Percentiles rank a stretch among this genome's conserved stretches.
Conservation (phyloP, 495 filamentous ascomycete species). For the Podospora fimiseda region DNA sequence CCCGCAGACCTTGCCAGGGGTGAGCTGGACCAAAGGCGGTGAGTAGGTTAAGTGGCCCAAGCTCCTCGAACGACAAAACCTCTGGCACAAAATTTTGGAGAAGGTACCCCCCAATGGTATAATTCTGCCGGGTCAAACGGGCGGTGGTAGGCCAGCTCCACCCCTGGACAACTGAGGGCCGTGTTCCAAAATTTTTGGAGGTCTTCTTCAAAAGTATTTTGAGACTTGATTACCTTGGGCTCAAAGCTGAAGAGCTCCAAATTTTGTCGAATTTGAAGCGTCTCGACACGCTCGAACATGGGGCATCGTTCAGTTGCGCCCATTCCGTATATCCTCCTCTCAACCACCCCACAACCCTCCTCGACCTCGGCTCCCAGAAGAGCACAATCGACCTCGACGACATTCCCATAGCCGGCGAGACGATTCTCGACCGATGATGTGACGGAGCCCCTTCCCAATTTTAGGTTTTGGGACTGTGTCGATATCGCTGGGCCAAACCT, state of each 20-base stretch:
- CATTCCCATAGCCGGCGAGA: neutral
- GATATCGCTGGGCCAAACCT: neutral
- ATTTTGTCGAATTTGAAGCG: neutral
- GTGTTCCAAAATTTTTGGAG: neutral
- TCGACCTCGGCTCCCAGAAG: neutral
- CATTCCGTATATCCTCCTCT: neutral
- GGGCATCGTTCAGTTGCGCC: neutral
- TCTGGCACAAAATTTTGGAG: neutral
- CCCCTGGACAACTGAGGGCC: no score
- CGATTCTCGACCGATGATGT: constrained; percentile 9
- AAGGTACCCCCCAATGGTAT: no score
- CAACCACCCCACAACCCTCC: neutral
- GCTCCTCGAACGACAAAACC: no score
- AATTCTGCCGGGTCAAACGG: neutral
- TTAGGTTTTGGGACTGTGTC: constrained; percentile 6
- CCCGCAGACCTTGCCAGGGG: neutral
- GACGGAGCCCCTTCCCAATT: neutral
- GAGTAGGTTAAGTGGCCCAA: no score
- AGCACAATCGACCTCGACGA: neutral
- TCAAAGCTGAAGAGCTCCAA: no score
- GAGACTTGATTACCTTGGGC: no score
- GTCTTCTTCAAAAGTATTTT: neutral
- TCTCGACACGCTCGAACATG: neutral
- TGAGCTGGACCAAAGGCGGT: neutral
- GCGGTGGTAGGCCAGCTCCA: neutral